Evolutionary conservation across 306 rosid species (phyloP).

Genomic region (Nissolia schottii): DNA sequence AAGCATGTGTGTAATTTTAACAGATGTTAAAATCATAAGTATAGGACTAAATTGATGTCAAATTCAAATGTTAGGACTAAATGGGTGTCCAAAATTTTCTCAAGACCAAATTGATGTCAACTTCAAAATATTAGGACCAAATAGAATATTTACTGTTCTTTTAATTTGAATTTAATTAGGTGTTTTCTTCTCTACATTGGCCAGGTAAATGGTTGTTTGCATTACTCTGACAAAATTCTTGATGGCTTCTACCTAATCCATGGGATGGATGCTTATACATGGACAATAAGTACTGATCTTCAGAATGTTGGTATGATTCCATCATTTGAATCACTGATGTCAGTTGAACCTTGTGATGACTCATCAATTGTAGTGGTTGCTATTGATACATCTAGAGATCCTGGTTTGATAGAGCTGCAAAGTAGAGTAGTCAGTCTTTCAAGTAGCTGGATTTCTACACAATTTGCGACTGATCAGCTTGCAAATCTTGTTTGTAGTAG

Average conservation of each 20-base stretch:
- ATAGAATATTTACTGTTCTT: neutral
- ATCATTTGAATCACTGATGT: conserved; percentile 44
- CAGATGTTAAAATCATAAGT: no score
- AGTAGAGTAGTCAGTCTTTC: conserved; percentile 34
- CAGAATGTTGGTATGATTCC: conserved; percentile 42
- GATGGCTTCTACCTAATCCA: conserved; percentile 56
- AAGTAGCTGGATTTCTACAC: conserved; percentile 27
- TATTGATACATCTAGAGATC: conserved; percentile 47
- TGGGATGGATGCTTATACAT: conserved; percentile 55
- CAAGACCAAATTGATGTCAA: no score
- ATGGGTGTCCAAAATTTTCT: no score
- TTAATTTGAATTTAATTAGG: neutral
- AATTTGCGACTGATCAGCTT: conserved; percentile 35
- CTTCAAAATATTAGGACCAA: no score
- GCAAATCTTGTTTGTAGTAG: conserved; percentile 42
- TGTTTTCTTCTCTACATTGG: conserved; percentile 4
- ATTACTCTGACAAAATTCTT: conserved; percentile 39
- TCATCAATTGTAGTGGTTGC: conserved; percentile 37
- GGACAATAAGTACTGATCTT: conserved; percentile 46
- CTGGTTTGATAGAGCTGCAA: conserved; percentile 43
- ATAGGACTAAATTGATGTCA: no score
- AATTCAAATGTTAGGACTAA: no score
- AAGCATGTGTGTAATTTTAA: no score
- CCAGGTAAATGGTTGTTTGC: conserved; percentile 57
- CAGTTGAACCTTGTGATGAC: conserved; percentile 36